These are phyloP conservation scores for Endothia cerciana DNA, from an alignment of 2,329 filamentous ascomycete species.

Conservation along the genomic window DNA sequence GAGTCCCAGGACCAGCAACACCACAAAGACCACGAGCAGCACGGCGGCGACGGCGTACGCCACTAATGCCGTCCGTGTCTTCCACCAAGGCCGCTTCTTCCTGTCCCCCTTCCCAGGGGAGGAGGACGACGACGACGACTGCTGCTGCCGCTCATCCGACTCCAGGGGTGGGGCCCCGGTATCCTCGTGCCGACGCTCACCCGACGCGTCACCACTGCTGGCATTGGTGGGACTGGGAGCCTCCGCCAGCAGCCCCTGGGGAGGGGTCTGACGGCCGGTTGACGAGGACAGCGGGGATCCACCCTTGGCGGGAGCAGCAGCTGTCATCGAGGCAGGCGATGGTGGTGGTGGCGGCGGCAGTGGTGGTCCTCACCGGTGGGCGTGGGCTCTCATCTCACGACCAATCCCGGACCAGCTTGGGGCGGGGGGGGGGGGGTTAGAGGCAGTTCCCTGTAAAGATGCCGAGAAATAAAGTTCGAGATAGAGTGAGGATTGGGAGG, in stretches of 20 bases:
- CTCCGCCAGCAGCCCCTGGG: neutral
- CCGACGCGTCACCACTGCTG: slow-evolving; percentile 11
- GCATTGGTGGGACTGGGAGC: neutral
- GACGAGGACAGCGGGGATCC: slow-evolving; percentile 23
- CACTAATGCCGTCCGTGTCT: slow-evolving; percentile 17
- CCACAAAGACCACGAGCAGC: slow-evolving; percentile 22
- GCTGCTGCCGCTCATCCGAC: slow-evolving; percentile 8
- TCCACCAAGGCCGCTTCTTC: slow-evolving; percentile 26
- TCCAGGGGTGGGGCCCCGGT: slow-evolving; percentile 4
- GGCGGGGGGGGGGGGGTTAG: too few species aligned
- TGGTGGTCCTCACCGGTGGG: slow-evolving; percentile 19
- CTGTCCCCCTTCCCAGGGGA: too few species aligned
- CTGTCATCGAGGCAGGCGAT: slow-evolving; percentile 20
- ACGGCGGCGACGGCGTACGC: slow-evolving; percentile 19
- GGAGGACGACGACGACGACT: neutral
- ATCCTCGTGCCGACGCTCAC: slow-evolving; percentile 10
- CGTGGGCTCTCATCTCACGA: slow-evolving; percentile 23
- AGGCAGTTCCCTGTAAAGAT: neutral
- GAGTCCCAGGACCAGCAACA: slow-evolving; percentile 28
- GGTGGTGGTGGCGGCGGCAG: slow-evolving; percentile 7
- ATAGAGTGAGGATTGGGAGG: neutral
- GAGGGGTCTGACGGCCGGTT: neutral
- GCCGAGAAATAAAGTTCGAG: too few species aligned
- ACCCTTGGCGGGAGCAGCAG: slow-evolving; percentile 19
- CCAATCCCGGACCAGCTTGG: too few species aligned